Percentiles rank a stretch among this genome's conserved stretches.
Evolutionary conservation across 805 yeast species (phyloP).

Genomic region (Barnettozyma siamensis): DNA sequence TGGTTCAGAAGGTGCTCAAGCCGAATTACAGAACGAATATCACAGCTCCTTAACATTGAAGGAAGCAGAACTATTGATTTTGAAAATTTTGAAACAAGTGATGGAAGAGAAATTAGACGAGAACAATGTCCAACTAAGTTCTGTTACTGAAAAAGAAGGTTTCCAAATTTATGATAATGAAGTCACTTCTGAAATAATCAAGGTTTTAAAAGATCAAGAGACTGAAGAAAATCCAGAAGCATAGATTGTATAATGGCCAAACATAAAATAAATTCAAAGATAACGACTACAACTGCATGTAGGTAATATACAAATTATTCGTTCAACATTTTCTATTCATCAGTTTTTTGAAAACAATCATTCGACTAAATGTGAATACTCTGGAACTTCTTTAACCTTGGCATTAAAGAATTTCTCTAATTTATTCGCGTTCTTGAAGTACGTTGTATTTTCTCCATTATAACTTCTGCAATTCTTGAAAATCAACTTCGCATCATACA

Average conservation of each 20-base stretch:
- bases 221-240: conserved; percentile 36
- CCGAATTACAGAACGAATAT: conserved; percentile 94
- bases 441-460: conserved; percentile 91
- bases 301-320: background rate
- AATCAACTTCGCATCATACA: conserved; percentile 80
- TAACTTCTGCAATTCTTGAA: conserved; percentile 90
- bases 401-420: conserved; percentile 82
- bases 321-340: background rate
- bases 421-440: conserved; percentile 90
- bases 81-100: conserved; percentile 91
- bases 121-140: conserved; percentile 90
- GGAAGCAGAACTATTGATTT: conserved; percentile 87
- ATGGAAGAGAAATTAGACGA: conserved; percentile 98
- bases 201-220: conserved; percentile 65
- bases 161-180: conserved; percentile 80
- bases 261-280: background rate
- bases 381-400: conserved; percentile 86
- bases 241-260: conserved; percentile 1
- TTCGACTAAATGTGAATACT: conserved; percentile 77
- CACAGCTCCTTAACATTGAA: conserved; percentile 84
- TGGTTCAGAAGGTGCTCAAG: conserved; percentile 98
- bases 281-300: background rate
- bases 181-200: conserved; percentile 77
- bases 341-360: conserved; percentile 2
- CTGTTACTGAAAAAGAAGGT: conserved; percentile 82